phyloP scores from a whole-genome alignment of 1,139 yeast genomes.

The Suhomyces choctaworum region DNA sequence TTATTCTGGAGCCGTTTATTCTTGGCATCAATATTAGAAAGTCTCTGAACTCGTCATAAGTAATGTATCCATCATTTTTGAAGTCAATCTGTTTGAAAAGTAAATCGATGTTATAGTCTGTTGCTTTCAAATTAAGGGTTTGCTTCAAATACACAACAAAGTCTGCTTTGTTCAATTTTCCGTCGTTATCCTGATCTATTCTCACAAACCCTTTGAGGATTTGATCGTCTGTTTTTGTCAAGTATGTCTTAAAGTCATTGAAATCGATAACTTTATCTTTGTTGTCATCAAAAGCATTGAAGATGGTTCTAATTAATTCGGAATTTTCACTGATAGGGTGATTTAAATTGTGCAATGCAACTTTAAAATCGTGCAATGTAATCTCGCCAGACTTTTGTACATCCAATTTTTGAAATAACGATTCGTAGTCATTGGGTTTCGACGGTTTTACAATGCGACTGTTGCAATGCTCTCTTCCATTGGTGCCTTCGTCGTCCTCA shows the following conservation, averaged over 20 bases:
- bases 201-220: constrained; percentile 67
- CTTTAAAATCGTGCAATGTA: constrained; percentile 53
- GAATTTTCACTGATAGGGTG: constrained; percentile 72
- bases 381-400: constrained; percentile 54
- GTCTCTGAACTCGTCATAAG: constrained; percentile 84
- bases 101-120: constrained; percentile 53
- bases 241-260: constrained; percentile 61
- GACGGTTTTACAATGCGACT: constrained; percentile 11
- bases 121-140: constrained; percentile 53
- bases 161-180: constrained; percentile 65
- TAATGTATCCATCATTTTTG: constrained; percentile 66
- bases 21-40: constrained; percentile 82
- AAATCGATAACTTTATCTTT: constrained; percentile 59
- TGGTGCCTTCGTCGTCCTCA: constrained; percentile 1
- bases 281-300: constrained; percentile 57
- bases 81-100: constrained; percentile 64
- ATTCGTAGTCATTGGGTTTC: constrained; percentile 22
- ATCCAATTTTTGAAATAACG: constrained; percentile 51
- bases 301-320: constrained; percentile 56
- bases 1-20: constrained; percentile 63
- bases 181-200: constrained; percentile 77
- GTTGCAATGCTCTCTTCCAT: background rate
- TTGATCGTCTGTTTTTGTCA: constrained; percentile 65
- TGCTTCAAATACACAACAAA: constrained; percentile 61
- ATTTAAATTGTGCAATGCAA: constrained; percentile 52